These are phyloP conservation scores for Jatropha curcas DNA, from an alignment of 345 rosid genomes.

Conservation along the genomic window DNA sequence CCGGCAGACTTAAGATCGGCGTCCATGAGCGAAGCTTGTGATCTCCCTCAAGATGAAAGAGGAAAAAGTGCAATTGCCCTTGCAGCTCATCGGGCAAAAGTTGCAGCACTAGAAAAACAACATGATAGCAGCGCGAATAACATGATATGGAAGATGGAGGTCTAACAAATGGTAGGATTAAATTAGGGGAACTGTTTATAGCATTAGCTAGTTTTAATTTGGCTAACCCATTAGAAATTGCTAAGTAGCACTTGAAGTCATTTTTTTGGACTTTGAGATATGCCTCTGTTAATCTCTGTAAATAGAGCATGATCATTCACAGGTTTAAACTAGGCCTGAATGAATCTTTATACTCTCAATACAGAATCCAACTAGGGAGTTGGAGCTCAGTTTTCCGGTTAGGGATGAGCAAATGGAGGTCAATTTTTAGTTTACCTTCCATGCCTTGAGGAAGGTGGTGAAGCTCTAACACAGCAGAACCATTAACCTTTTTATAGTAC, in stretches of 20 bases:
- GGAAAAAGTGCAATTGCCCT: constrained; percentile 46
- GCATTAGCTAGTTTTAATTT: constrained; percentile 32
- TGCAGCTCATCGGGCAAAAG: constrained; percentile 63
- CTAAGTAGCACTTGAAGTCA: constrained; percentile 33
- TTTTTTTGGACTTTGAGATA: constrained; percentile 33
- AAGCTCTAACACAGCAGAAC: constrained; percentile 32
- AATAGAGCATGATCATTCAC: constrained; percentile 57
- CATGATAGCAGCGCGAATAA: constrained; percentile 31
- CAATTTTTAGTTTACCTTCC: constrained; percentile 47
- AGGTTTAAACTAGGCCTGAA: constrained; percentile 34
- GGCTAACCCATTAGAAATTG: constrained; percentile 48
- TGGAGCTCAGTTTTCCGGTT: constrained; percentile 65
- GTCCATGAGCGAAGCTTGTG: constrained; percentile 58
- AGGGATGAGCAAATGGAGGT: constrained; percentile 69
- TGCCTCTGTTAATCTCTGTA: constrained; percentile 72
- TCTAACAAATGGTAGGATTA: constrained; percentile 33
- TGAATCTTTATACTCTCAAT: constrained; percentile 44
- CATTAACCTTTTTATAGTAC: constrained; percentile 25
- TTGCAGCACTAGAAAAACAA: constrained; percentile 67
- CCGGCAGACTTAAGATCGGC: constrained; percentile 75
- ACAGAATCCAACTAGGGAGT: constrained; percentile 53
- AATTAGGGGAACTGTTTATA: constrained; percentile 49
- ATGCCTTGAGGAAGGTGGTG: constrained; percentile 33
- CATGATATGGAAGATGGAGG: constrained; percentile 50
- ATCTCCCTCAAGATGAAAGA: constrained; percentile 64